Base-by-base conservation (phyloP, 495 filamentous ascomycete species). In the Jackrogersella minutella region DNA sequence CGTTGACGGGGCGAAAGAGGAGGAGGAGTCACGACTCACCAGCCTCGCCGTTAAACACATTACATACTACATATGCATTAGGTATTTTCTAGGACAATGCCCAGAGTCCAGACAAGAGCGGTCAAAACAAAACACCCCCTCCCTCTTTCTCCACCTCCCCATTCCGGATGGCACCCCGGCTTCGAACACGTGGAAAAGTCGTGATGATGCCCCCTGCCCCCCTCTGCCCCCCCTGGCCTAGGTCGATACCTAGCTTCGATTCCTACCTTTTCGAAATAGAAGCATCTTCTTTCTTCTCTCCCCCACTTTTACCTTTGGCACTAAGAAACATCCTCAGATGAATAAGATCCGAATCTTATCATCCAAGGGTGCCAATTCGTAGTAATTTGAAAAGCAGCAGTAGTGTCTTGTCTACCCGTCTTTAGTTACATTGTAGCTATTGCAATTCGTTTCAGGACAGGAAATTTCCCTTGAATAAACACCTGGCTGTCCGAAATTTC, bases 171-270 rank as follows among this genome's bases (percentile, higher is more conserved):
- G 44, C 24, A 55, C 54, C 51, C 53, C 44, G 56, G 44, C 53
- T 56, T 33, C 26, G 41, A 68, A 70, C 64, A 70, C 63, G 62
- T 70, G 68, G 68, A 52, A 66, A 64, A 70, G 63, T 55, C 53
- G 54, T 63, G 49, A 62, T 37, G 54, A 22, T 51, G 5, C 26
- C 22, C 30, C 50, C 56, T 41, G 11, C 10, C 37, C 8, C 39
- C 40, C 41, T n/a, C n/a, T 28, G 30, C n/a, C n/a, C 19, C 30
- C 16, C 14, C 10, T 22, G 21, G 13, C 31, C 13, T 46, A 30
- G 21, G 28, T 51, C 33, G 39, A 31, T 43, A 55, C 59, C 54
- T 51, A 8, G 7, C 6, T 52, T 17, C 49, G 2, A 28, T 30
- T 52, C 49, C 17, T 30, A 36, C 49, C 17, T 31, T 31, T 52